A percentile compares a stretch with the other conserved stretches of the same genome.
Evolutionary conservation across 2,329 filamentous ascomycete genomes (phyloP).

Genomic region (Lasiodiplodia sp.): DNA sequence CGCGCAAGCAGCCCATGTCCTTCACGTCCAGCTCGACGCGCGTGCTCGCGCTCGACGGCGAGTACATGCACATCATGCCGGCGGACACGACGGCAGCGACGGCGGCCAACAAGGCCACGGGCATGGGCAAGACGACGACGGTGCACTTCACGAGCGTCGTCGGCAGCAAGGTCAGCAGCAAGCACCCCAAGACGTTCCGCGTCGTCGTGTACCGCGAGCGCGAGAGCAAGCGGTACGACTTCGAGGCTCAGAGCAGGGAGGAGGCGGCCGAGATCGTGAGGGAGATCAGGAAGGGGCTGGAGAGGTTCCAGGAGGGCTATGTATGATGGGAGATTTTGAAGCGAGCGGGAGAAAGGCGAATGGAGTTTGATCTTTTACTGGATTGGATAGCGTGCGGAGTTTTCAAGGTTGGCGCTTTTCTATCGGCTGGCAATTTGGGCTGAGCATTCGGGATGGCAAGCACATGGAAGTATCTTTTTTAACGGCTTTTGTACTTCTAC

Average conservation of each 20-base stretch:
- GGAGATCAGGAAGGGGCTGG: conserved; percentile 60
- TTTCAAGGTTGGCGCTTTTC: background rate
- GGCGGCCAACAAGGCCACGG: conserved; percentile 63
- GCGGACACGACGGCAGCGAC: conserved; percentile 46
- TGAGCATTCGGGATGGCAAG: background rate
- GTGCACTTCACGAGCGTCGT: conserved; percentile 84
- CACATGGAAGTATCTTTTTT: background rate
- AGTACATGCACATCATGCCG: conserved; percentile 87
- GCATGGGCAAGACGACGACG: conserved; percentile 72
- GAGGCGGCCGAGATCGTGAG: conserved; percentile 81
- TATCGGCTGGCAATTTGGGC: background rate
- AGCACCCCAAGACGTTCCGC: conserved; percentile 82
- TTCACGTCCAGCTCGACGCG: conserved; percentile 79
- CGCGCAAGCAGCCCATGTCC: conserved; percentile 82
- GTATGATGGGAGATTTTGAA: background rate
- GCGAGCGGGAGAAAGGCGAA: background rate
- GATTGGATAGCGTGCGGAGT: background rate
- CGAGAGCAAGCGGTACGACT: conserved; percentile 84
- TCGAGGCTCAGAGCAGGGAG: conserved; percentile 74
- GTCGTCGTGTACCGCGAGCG: conserved; percentile 78
- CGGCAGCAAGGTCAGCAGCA: conserved; percentile 80
- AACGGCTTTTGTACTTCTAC: background rate
- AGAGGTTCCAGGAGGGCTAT: conserved; percentile 29
- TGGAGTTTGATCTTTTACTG: background rate
- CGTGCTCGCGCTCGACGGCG: conserved; percentile 80